Percentiles rank a stretch among this genome's conserved stretches.
phyloP scores from a whole-genome alignment of 371 early-diverging fungal species.

The Thermomucor indicae-seudaticae region DNA sequence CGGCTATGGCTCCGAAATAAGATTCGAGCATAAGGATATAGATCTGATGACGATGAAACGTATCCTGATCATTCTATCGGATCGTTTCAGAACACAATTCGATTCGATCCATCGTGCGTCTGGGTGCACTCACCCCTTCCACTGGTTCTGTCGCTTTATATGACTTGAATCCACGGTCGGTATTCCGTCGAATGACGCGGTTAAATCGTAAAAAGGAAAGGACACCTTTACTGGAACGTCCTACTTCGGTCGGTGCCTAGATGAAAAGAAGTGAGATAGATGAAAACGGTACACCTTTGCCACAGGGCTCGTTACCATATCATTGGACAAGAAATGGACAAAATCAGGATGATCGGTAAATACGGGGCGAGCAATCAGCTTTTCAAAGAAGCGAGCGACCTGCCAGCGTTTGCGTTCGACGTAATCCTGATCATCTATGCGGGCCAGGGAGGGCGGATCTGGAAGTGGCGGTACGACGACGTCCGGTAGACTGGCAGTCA shows the following conservation, averaged over 20 bases:
- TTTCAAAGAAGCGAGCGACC: slow-evolving; percentile 47
- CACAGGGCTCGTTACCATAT: slow-evolving; percentile 42
- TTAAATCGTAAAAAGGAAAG: slow-evolving; percentile 50
- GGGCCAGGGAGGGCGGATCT: slow-evolving; percentile 39
- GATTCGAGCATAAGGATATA: slow-evolving; percentile 52
- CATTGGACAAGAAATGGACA: slow-evolving; percentile 53
- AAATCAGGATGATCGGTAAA: slow-evolving; percentile 40
- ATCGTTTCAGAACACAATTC: not conserved
- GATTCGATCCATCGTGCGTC: not conserved
- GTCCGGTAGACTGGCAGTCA: slow-evolving; percentile 33
- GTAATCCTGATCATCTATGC: slow-evolving; percentile 59
- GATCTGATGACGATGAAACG: slow-evolving; percentile 55
- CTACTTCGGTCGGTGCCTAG: slow-evolving; percentile 37
- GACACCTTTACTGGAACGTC: slow-evolving; percentile 30
- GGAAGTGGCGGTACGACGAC: slow-evolving; percentile 53
- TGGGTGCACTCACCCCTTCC: slow-evolving; percentile 44
- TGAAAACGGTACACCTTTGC: not conserved
- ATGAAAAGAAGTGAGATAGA: not conserved
- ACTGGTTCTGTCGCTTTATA: slow-evolving; percentile 52
- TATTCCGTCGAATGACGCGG: slow-evolving; percentile 43
- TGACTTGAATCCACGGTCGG: slow-evolving; percentile 49
- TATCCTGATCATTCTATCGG: slow-evolving; percentile 52
- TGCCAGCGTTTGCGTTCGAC: slow-evolving; percentile 60
- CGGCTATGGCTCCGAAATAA: slow-evolving; percentile 47
- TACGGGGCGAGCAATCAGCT: slow-evolving; percentile 35